phyloP scores from a whole-genome alignment of 768 basidiomycete species.

The Suillus tomentosus region DNA sequence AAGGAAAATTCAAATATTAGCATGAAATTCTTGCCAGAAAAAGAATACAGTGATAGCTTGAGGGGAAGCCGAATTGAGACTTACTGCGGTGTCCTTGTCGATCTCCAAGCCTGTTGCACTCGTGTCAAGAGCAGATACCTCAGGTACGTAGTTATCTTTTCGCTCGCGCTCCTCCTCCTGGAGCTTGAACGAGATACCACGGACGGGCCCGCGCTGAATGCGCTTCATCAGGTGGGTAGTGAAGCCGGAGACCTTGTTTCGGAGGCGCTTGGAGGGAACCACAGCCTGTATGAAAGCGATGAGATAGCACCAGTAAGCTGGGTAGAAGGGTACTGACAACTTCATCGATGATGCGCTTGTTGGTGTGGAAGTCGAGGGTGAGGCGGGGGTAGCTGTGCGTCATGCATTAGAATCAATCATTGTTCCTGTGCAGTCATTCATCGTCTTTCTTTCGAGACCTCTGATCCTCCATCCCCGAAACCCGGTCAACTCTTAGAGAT shows the following conservation, averaged over 20 bases:
- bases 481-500: neutral
- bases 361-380: slow-evolving; percentile 99
- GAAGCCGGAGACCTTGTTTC: slow-evolving; percentile 99
- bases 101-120: slow-evolving; percentile 75
- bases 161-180: slow-evolving; percentile 99
- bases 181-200: slow-evolving; percentile 99
- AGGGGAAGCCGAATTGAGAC: slow-evolving; percentile 26
- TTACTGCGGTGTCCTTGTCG: slow-evolving; percentile 91
- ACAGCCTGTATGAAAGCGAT: slow-evolving; percentile 55
- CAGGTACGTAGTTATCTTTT: slow-evolving; percentile 99
- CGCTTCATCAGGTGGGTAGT: slow-evolving; percentile 99
- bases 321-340: slow-evolving; percentile 58
- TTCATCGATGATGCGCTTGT: slow-evolving; percentile 99
- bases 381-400: slow-evolving; percentile 89
- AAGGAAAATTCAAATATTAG: slow-evolving; percentile 2
- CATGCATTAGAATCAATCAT: neutral
- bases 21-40: neutral
- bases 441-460: neutral
- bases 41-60: neutral
- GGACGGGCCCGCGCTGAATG: slow-evolving; percentile 96
- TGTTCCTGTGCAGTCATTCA: neutral
- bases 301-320: neutral
- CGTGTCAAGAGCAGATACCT: slow-evolving; percentile 93
- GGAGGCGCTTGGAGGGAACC: slow-evolving; percentile 97
- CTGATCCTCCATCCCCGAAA: neutral